A percentile compares a stretch with the other conserved stretches of the same genome.
Conservation (phyloP, 1,284 basidiomycete species). For the Agroathelia rolfsii region DNA sequence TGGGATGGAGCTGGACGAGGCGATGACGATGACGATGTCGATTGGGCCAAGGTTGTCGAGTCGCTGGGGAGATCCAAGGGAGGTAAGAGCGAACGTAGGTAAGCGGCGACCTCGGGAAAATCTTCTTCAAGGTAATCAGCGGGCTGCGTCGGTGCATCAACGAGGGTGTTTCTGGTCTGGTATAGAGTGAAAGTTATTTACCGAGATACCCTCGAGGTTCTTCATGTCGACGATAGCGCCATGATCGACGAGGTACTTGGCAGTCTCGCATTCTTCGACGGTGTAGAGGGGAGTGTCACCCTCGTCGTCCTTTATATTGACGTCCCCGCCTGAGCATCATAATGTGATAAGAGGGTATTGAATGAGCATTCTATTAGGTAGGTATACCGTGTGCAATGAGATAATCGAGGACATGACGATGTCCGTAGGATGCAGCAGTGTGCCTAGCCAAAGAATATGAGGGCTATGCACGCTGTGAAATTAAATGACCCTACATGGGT, state of each 20-base stretch:
- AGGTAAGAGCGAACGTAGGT: slow-evolving; percentile 42
- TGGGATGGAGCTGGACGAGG: slow-evolving; percentile 54
- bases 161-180: slow-evolving; percentile 5
- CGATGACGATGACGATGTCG: slow-evolving; percentile 10
- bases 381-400: slow-evolving; percentile 57
- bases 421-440: slow-evolving; percentile 90
- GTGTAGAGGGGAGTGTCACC: slow-evolving; percentile 88
- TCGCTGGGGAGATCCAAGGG: slow-evolving; percentile 17
- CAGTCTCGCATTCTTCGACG: slow-evolving; percentile 76
- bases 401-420: slow-evolving; percentile 68
- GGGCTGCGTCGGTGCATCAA: slow-evolving; percentile 36
- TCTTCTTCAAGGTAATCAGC: slow-evolving; percentile 70
- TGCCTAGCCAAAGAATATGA: slow-evolving; percentile 42
- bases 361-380: slow-evolving; percentile 8
- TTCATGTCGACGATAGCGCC: slow-evolving; percentile 59
- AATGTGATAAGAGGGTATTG: slow-evolving; percentile 8
- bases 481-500: slow-evolving; percentile 51
- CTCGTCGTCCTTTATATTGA: slow-evolving; percentile 80
- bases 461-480: slow-evolving; percentile 10
- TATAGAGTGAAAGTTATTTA: slow-evolving; percentile 28
- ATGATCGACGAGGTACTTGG: slow-evolving; percentile 68
- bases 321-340: slow-evolving; percentile 58
- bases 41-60: slow-evolving; percentile 11
- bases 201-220: slow-evolving; percentile 72
- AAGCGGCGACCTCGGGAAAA: slow-evolving; percentile 67